phyloP scores from a whole-genome alignment of 2,329 filamentous ascomycete genomes.

The Aureobasidium sp. region DNA sequence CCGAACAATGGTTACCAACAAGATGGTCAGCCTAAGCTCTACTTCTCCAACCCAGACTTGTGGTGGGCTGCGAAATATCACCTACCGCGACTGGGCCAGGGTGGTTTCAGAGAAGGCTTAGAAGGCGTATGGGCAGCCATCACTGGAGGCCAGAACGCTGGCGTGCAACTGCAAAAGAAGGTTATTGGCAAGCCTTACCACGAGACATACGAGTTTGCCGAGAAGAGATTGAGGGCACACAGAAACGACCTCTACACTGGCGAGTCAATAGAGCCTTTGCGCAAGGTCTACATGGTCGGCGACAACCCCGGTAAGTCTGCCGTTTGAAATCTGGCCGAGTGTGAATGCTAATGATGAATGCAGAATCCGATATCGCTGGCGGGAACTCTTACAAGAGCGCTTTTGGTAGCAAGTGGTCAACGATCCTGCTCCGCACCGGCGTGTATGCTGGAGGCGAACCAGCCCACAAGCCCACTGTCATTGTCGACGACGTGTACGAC shows the following conservation, averaged over 20 bases:
- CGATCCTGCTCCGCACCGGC: conserved; percentile 71
- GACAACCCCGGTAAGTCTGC: conserved; percentile 37
- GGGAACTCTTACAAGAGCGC: conserved; percentile 68
- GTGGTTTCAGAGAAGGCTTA: conserved; percentile 77
- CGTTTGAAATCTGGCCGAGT: background rate
- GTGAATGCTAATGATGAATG: background rate
- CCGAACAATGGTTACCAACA: conserved; percentile 74
- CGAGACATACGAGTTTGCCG: conserved; percentile 76
- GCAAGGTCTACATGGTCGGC: conserved; percentile 87
- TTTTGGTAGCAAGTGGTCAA: conserved; percentile 66
- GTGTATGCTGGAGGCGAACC: conserved; percentile 60
- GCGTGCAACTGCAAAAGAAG: conserved; percentile 51
- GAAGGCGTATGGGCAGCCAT: conserved; percentile 70
- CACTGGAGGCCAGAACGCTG: conserved; percentile 48
- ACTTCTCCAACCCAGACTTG: conserved; percentile 85
- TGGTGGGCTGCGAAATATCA: conserved; percentile 83
- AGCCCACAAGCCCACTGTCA: conserved; percentile 54
- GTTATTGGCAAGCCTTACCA: conserved; percentile 78
- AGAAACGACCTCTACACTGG: conserved; percentile 43
- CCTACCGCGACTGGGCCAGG: conserved; percentile 81
- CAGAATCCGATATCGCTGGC: conserved; percentile 82
- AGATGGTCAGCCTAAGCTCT: conserved; percentile 72
- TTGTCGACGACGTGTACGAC: conserved; percentile 67
- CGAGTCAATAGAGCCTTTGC: conserved; percentile 42
- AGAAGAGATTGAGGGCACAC: conserved; percentile 61